Evolutionary conservation across 805 yeast species (phyloP).

Genomic region (Zygosaccharomyces pseudorouxii): DNA sequence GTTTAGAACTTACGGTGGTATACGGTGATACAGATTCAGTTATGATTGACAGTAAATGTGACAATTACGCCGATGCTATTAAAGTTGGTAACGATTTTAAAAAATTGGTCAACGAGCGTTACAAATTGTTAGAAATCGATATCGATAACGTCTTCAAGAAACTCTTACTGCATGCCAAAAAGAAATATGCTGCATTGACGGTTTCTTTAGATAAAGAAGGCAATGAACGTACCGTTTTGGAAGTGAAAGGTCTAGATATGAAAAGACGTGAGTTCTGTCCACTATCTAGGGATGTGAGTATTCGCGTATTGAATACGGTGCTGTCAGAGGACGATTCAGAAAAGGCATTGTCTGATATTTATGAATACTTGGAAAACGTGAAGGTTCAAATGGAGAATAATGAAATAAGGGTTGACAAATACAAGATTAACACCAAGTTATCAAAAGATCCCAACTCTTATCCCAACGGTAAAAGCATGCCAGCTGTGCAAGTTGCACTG

Average conservation of each 20-base stretch:
- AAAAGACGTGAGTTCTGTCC: conserved; percentile 95
- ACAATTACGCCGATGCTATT: conserved; percentile 64
- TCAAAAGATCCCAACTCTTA: conserved; percentile 86
- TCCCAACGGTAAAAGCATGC: conserved; percentile 74
- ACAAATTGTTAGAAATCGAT: conserved; percentile 83
- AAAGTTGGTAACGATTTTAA: conserved; percentile 84
- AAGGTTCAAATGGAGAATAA: conserved; percentile 53
- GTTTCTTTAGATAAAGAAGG: conserved; percentile 49
- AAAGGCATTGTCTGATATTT: conserved; percentile 65
- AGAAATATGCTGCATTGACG: conserved; percentile 93
- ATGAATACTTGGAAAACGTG: conserved; percentile 62
- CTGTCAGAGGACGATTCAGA: conserved; percentile 73
- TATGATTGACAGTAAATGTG: conserved; percentile 89
- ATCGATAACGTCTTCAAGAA: conserved; percentile 89
- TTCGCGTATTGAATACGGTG: conserved; percentile 64
- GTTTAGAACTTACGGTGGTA: conserved; percentile 74
- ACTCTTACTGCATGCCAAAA: conserved; percentile 84
- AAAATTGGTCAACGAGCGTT: conserved; percentile 78
- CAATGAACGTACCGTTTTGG: conserved; percentile 55
- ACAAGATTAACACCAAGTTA: conserved; percentile 76
- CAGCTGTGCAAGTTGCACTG: conserved; percentile 88
- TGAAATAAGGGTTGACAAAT: conserved; percentile 61
- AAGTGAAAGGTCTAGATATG: conserved; percentile 96
- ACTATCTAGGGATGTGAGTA: conserved; percentile 82
- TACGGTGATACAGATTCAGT: conserved; percentile 99